Conservation (phyloP, 192 early-diverging fungal species). For the Geosiphon pyriformis region DNA sequence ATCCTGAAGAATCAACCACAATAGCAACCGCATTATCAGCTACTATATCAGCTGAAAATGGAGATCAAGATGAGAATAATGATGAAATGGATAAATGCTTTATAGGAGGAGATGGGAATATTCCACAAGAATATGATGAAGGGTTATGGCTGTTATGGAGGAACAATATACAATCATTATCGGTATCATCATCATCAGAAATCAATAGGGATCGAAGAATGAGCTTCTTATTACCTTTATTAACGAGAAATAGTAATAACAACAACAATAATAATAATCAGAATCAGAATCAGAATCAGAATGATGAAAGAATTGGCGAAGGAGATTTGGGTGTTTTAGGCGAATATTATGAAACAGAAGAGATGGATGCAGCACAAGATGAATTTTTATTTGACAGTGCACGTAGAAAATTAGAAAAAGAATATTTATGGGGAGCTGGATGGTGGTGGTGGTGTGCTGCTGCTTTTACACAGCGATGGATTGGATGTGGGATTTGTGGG, state of each 20-base stretch:
- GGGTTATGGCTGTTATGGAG: conserved; percentile 6
- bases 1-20: background rate
- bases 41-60: background rate
- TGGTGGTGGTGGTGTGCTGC: conserved; percentile 1
- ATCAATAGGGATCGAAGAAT: conserved; percentile 1
- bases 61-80: background rate
- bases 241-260: background rate
- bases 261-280: background rate
- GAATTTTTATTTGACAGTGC: conserved; percentile 1
- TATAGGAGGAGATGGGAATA: background rate
- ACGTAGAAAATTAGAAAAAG: background rate
- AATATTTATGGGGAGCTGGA: conserved; percentile 11
- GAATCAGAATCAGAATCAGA: background rate
- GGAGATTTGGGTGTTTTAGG: background rate
- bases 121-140: conserved; percentile 1
- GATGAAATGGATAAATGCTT: background rate
- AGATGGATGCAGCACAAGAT: background rate
- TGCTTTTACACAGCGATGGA: background rate
- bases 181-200: background rate
- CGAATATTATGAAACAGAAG: background rate
- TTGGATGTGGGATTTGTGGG: conserved; percentile 59
- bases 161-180: background rate
- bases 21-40: background rate
- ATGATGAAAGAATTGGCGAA: background rate
- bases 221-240: background rate